Base-by-base conservation (phyloP, 1,284 basidiomycete genomes). In the Tilletia indica region DNA sequence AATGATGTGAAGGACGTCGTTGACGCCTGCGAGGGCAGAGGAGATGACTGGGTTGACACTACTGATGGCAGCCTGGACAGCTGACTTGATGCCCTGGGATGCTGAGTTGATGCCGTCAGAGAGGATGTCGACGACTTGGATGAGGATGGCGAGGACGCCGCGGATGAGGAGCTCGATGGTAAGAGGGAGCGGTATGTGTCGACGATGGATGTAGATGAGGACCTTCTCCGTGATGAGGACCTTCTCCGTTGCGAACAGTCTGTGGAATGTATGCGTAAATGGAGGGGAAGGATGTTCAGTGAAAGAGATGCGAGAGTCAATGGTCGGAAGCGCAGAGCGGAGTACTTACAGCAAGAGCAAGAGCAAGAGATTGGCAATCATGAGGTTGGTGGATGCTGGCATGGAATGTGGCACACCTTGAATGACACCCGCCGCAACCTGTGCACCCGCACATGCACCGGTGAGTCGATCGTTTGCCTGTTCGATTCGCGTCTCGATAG, bases 141-240 rank as follows among this genome's bases (percentile, higher is more conserved):
- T 93, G 21, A 97, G 85, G 68, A 97, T 86, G 36, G 90, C 88
- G 48, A 99, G 86, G 1, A 89, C 90, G 16, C 93, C 93, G 31
- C 90, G 89, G 2, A 99, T 90, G 14, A 93, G 89, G 64, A 98
- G 87, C 86, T 97, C 93, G 76, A 97, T 86, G 76, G 87, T 77
- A 97, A 90, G 1, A 94, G 91, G 3, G 92, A 93, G 49, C 93
- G 90, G 84, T 97, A 99, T 69, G 91, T 89, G 85, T 94, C 91
- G 78, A 97, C 89, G n/a, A n/a, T n/a, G n/a, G 72, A 97, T 89
- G 85, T 97, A 98, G 77, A 70, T 51, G 1, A n/a, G n/a, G n/a
- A n/a, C n/a, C n/a, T n/a, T n/a, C n/a, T n/a, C n/a, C n/a, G n/a
- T n/a, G n/a, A n/a, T n/a, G n/a, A 82, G 69, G 2, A 77, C 48